Evolutionary conservation across 768 basidiomycete species (phyloP).

Genomic region (Tulasnella calospora): DNA sequence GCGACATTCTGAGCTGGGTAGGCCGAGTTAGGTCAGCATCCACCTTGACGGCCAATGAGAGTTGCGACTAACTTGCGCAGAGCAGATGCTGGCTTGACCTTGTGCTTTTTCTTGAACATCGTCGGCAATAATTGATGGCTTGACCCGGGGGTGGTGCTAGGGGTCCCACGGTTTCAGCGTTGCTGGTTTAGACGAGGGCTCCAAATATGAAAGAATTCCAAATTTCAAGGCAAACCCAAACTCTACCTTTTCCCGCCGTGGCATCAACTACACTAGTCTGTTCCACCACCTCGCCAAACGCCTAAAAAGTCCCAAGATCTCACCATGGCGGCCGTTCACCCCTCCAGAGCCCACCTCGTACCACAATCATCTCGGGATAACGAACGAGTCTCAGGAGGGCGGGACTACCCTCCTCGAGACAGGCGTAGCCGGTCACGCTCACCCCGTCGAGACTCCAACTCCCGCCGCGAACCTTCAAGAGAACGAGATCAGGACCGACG

Average conservation of each 20-base stretch:
- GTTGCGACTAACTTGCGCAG: background rate
- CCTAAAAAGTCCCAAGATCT: background rate
- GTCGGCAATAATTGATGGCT: background rate
- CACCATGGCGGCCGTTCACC: conserved; percentile 67
- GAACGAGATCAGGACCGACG: background rate
- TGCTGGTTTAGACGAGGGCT: background rate
- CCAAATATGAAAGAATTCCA: background rate
- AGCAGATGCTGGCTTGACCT: conserved; percentile 14
- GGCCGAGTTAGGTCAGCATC: background rate
- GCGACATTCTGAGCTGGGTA: conserved; percentile 13
- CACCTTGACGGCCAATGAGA: background rate
- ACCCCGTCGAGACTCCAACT: background rate
- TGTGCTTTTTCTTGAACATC: conserved; percentile 24
- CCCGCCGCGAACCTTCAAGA: background rate
- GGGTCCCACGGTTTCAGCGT: background rate
- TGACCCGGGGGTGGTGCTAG: background rate
- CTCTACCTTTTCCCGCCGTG: conserved; percentile 6
- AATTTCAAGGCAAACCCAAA: background rate
- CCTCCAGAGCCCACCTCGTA: conserved; percentile 64
- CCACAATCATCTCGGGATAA: conserved; percentile 42
- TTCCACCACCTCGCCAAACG: background rate
- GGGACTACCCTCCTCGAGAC: conserved; percentile 15
- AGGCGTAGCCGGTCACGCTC: conserved; percentile 24
- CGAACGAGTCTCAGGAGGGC: conserved; percentile 27
- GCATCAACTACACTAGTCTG: background rate